Evolutionary conservation across 768 basidiomycete species (phyloP).

Genomic region (Chalciporus pseudorubinellus): DNA sequence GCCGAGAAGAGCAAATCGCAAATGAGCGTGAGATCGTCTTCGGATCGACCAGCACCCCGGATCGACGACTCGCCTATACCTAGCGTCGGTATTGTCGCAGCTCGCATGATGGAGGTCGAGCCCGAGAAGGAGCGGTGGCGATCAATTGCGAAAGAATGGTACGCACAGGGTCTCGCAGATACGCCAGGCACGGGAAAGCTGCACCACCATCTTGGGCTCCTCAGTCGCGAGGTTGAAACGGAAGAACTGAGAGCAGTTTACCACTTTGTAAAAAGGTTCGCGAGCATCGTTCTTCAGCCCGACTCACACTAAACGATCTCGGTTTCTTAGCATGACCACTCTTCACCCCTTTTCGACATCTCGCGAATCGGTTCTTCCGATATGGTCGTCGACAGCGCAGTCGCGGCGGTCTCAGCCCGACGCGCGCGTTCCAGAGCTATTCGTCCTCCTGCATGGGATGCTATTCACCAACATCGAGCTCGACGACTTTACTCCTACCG

Average conservation of each 20-base stretch:
- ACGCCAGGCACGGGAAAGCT: conserved; percentile 93
- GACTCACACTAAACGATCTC: conserved; percentile 5
- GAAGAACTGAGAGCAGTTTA: conserved; percentile 87
- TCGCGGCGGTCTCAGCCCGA: conserved; percentile 75
- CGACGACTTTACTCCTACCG: conserved; percentile 81
- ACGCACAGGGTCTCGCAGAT: conserved; percentile 78
- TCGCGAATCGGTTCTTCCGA: conserved; percentile 81
- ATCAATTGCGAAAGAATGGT: conserved; percentile 89
- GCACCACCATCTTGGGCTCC: conserved; percentile 89
- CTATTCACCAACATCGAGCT: conserved; percentile 93
- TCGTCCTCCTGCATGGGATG: conserved; percentile 94
- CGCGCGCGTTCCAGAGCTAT: conserved; percentile 70
- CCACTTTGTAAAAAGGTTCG: conserved; percentile 92
- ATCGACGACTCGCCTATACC: conserved; percentile 67
- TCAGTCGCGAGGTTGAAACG: conserved; percentile 78
- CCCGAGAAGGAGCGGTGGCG: conserved; percentile 93
- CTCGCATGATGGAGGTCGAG: conserved; percentile 77
- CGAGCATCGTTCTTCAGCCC: not conserved
- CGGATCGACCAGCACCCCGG: conserved; percentile 49
- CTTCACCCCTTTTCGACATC: conserved; percentile 85
- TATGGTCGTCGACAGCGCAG: conserved; percentile 74
- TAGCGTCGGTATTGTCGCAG: conserved; percentile 84
- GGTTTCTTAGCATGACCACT: conserved; percentile 72
- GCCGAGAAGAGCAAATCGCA: conserved; percentile 39
- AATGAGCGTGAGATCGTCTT: conserved; percentile 31